These are phyloP conservation scores for Kodamaea jinghongensis DNA, from an alignment of 805 yeast species.

Conservation along the genomic window DNA sequence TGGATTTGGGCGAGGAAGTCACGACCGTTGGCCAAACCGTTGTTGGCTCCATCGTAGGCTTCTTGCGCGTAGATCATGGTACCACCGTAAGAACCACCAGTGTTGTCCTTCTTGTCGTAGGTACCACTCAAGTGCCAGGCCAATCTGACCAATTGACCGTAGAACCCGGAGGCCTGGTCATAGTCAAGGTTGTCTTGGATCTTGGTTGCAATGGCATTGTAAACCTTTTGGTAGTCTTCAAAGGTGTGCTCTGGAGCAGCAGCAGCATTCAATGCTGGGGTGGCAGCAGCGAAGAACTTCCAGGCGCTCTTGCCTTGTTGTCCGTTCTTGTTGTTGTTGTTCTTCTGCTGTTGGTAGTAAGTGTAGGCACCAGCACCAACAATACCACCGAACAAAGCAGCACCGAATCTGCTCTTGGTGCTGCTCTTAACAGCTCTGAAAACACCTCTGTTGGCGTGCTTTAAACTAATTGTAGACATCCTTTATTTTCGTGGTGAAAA, in stretches of 20 bases:
- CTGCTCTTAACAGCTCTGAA: conserved; percentile 1
- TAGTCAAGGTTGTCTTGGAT: conserved; percentile 18
- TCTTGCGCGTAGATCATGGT: conserved; percentile 45
- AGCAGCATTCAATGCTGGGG: conserved; percentile 7
- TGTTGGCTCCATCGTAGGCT: conserved; percentile 50
- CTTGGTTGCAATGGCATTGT: conserved; percentile 64
- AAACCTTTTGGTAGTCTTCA: conserved; percentile 62
- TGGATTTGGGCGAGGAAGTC: conserved; percentile 54
- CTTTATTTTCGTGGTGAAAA: background rate
- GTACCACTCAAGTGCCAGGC: conserved; percentile 42
- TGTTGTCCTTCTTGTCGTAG: conserved; percentile 22
- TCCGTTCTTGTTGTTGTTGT: conserved; percentile 12
- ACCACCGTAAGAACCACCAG: conserved; percentile 40
- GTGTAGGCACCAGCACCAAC: conserved; percentile 22
- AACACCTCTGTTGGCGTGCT: conserved; percentile 6
- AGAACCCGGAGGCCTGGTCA: conserved; percentile 38
- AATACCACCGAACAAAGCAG: conserved; percentile 18
- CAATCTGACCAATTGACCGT: conserved; percentile 35
- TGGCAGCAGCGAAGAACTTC: conserved; percentile 8
- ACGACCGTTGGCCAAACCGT: conserved; percentile 54
- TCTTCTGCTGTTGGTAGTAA: conserved; percentile 17
- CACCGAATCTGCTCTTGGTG: conserved; percentile 4
- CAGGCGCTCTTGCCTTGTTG: conserved; percentile 10
- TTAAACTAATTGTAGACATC: conserved; percentile 13
- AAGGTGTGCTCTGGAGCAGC: conserved; percentile 33